Evolutionary conservation across 2,329 filamentous ascomycete genomes (phyloP), one percentile per base, ranked within the genome.

Genomic region (Xylaria sp.): DNA sequence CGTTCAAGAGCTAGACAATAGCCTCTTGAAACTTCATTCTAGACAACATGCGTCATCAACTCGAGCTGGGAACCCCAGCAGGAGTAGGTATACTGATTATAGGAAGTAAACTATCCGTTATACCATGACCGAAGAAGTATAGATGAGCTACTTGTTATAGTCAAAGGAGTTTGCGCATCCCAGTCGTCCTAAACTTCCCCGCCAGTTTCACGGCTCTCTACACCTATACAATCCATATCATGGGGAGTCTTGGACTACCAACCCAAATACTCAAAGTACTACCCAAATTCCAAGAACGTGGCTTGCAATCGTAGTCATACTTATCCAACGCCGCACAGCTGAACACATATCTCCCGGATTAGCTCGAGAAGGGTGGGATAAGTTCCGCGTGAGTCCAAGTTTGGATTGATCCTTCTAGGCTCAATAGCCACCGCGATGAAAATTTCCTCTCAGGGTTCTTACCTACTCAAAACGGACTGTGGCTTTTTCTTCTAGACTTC

Each of bases 381-480:
- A 12, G 18, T 30, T 36, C 28, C 28, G 61, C 56, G 30, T 67
- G 56, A 60, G 65, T 56, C 45, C 46, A 50, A n/a, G 60, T 50
- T 64, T 67, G 39, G 55, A 41, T 39, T 63, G 46, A 32, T 60
- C 46, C 56, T 61, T 60, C 57, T 62, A 48, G 57, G 50, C 39
- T 53, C 20, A 39, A 18, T 36, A 28, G 39, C 56, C 25, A 53
- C 57, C 39, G 39, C 55, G 59, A 60, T 53, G 48, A 60, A 28
- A 53, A 23, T 32, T 28, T 46, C 23, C 25, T 32, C 50, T 58
- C 39, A 23, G 28, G 30, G 4, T 30, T 48, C n/a, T 57, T 13
- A 53, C 56, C 48, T 63, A 23, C 67, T 63, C 23, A 55, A 66
- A 60, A 53, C 9, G 43, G 67, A 53, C 23, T 28, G 67, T 66